phyloP scores from a whole-genome alignment of 805 yeast species.

The Candida germanica region DNA sequence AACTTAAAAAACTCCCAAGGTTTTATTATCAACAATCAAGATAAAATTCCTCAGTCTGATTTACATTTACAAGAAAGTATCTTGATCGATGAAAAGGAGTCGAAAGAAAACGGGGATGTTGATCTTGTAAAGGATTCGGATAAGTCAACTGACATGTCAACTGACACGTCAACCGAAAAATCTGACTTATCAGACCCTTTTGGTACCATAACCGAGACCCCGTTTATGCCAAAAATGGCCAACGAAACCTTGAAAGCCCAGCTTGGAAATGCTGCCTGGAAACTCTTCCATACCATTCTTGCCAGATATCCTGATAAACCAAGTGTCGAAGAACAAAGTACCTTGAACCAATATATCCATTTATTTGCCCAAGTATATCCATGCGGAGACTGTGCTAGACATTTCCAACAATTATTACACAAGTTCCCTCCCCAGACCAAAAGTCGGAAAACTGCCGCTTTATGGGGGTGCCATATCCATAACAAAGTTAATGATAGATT shows the following conservation, averaged over 20 bases:
- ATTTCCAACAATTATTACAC: conserved; percentile 66
- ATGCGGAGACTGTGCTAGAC: conserved; percentile 95
- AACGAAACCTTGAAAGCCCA: conserved; percentile 80
- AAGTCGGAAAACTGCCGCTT: conserved; percentile 74
- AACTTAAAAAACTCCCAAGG: conserved; percentile 10
- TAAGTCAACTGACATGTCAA: too few species aligned
- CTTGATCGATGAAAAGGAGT: conserved; percentile 7
- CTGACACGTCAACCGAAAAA: neutral
- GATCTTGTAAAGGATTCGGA: conserved; percentile 1
- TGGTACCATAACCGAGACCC: conserved; percentile 29
- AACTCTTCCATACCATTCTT: conserved; percentile 79
- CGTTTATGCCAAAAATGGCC: conserved; percentile 94
- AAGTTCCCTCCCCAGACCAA: conserved; percentile 83
- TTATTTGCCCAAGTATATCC: conserved; percentile 92
- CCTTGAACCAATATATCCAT: conserved; percentile 60
- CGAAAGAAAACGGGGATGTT: conserved; percentile 1
- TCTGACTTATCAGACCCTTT: neutral
- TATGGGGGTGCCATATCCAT: conserved; percentile 96
- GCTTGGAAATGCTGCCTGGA: conserved; percentile 91
- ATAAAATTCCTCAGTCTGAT: neutral
- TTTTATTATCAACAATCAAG: conserved; percentile 3
- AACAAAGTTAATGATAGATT: conserved; percentile 78
- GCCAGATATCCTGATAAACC: conserved; percentile 92
- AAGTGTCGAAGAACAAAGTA: conserved; percentile 54
- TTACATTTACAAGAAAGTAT: conserved; percentile 7